Evolutionary conservation across 352 stramenopile genomes (phyloP).

Genomic region (Pythium apleroticum): DNA sequence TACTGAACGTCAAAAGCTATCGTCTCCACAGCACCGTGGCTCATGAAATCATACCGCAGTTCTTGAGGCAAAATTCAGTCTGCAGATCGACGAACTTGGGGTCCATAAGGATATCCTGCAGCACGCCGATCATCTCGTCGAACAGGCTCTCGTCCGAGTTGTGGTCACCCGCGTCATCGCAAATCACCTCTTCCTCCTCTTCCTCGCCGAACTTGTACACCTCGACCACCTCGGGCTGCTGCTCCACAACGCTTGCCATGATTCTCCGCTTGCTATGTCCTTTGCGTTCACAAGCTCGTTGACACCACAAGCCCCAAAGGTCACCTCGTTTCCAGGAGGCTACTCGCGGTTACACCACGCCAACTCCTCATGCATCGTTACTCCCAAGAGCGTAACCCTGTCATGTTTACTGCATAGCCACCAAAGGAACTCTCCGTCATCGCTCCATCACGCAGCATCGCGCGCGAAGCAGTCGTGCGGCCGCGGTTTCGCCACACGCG

Average conservation of each 20-base stretch:
- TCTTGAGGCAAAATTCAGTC: conserved; percentile 72
- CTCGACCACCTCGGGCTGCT: conserved; percentile 55
- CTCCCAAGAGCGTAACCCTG: not conserved
- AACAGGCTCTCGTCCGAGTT: conserved; percentile 79
- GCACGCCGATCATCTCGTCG: conserved; percentile 76
- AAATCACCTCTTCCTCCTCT: conserved; percentile 71
- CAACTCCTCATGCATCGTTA: too few species aligned
- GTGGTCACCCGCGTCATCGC: conserved; percentile 57
- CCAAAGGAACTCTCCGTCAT: conserved; percentile 2
- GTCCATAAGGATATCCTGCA: conserved; percentile 81
- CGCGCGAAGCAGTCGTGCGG: not conserved
- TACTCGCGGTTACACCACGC: not conserved
- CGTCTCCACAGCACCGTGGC: not conserved
- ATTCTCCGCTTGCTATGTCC: not conserved
- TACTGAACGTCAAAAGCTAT: conserved; percentile 5
- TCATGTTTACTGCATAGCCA: too few species aligned
- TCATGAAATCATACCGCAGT: conserved; percentile 53
- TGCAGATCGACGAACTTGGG: conserved; percentile 78
- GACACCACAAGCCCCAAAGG: not conserved
- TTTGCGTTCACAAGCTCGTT: not conserved
- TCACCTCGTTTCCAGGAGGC: not conserved
- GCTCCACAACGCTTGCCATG: conserved; percentile 27
- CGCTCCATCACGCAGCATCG: not conserved
- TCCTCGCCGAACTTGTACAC: conserved; percentile 38
- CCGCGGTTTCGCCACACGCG: conserved; percentile 4